phyloP scores from a whole-genome alignment of 257 asterid species.

The Marsdenia floribunda region DNA sequence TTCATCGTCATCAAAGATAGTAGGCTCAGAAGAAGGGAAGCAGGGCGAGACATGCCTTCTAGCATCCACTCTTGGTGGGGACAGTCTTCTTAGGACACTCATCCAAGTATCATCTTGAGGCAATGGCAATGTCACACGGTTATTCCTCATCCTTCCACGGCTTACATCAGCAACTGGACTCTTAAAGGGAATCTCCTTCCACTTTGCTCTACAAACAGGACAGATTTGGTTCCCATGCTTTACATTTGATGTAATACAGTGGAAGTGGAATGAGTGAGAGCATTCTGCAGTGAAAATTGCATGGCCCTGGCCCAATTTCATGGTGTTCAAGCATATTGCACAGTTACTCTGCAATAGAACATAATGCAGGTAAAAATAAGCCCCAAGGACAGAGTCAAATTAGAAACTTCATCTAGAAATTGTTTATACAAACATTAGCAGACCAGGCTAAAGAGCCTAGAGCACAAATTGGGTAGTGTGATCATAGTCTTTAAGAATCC shows the following conservation, averaged over 20 bases:
- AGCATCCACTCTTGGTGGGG: slow-evolving; percentile 37
- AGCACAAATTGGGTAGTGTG: neutral
- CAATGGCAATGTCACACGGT: slow-evolving; percentile 32
- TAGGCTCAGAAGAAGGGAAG: slow-evolving; percentile 46
- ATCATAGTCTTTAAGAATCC: neutral
- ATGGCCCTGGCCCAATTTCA: slow-evolving; percentile 77
- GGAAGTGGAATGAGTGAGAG: slow-evolving; percentile 87
- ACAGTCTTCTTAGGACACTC: slow-evolving; percentile 36
- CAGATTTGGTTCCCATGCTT: slow-evolving; percentile 78
- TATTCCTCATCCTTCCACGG: slow-evolving; percentile 32
- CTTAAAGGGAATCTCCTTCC: slow-evolving; percentile 86
- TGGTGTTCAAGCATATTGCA: slow-evolving; percentile 66
- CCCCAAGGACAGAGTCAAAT: neutral
- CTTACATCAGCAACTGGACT: slow-evolving; percentile 32
- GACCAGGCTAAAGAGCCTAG: too few relatives aligned
- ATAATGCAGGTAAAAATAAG: slow-evolving; percentile 12
- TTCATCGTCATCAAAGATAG: slow-evolving; percentile 73
- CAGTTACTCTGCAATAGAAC: slow-evolving; percentile 53
- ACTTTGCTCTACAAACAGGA: slow-evolving; percentile 82
- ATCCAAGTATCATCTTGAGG: slow-evolving; percentile 42
- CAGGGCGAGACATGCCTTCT: slow-evolving; percentile 23
- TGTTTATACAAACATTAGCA: neutral
- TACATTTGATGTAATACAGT: slow-evolving; percentile 75
- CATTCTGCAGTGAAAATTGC: slow-evolving; percentile 97
- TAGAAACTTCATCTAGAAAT: neutral